Base-by-base conservation (phyloP, 371 early-diverging fungal species). In the Mucor plumbeus region DNA sequence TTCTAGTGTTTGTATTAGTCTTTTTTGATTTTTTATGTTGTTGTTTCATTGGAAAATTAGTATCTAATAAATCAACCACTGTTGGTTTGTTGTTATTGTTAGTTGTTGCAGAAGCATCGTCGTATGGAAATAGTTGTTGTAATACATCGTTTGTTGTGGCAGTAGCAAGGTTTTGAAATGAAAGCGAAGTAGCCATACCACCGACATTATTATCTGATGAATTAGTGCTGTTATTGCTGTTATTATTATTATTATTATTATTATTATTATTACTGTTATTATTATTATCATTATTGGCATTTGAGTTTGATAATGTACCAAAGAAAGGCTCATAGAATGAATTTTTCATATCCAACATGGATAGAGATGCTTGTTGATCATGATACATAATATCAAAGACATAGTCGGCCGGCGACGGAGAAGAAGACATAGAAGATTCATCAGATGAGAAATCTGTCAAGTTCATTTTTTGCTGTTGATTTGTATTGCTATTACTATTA, bases 361-460 rank as follows among this genome's bases (percentile, higher is more conserved):
- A 74, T n/a, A 71, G 34, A 3, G 71, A 36, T 19, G 59, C 41
- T 57, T 71, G 72, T 40, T 67, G 68, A 21, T 68, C 74, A 26
- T 75, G 71, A 41, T 76, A 81, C 74, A 81, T 73, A 36, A 81
- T 73, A 47, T 84, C 84, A 65, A 84, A 74, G 7, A 84, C 77
- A 62, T 78, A 84, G 57, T 84, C 80, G 1, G 72, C 75, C 41
- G 81, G 84, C 6, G 80, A 75, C 36, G 83, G 79, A 26, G 84
- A 81, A 5, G 82, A 74, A 33, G 73, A 73, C 41, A 77, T 75
- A 15, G 84, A 84, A n/a, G 82, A 84, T 38, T 81, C 81, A 59
- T 81, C 84, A 35, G 79, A 78, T 5, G 79, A 77, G 7, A 71
- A 55, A 21, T 69, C 68, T 50, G 50, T 50, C 11, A 50, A 11